Evolutionary conservation across 2,329 filamentous ascomycete species (phyloP), one percentile per base, ranked within the genome.

Genomic region (Aspergillus pseudonomiae): DNA sequence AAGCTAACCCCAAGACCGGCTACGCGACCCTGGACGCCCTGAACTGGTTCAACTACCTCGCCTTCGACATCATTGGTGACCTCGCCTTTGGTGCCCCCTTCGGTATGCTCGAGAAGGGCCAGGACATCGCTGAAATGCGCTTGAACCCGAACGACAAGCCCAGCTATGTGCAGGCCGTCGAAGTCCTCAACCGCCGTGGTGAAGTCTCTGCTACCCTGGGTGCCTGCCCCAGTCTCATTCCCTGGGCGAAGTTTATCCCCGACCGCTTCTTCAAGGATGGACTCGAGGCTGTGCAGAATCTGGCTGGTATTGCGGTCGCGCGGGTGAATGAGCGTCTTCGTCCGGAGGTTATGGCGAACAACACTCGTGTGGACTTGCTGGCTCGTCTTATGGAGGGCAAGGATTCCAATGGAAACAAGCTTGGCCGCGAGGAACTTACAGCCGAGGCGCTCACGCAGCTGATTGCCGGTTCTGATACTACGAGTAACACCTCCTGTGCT

Each of bases 401-500:
- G 62, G 92, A 97, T 75, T 90, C 92, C 65, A 90, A 87, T 28
- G 93, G 93, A 61, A 82, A 91, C 63, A 89, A 88, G 12, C 85
- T 97, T 0, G 89, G 91, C 5, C 86, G 91, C 30, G 86, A 91
- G 69, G 93, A 97, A 75, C 83, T 97, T 59, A 96, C 92, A 0
- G 93, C 93, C 41, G 94, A 97, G 80, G 93, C 93, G 0, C 82
- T 96, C 30, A 97, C 93, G 0, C 93, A 97, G 77, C 85, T 97
- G 48, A 96, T 91, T 70, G 88, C 89, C 34, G 89, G 89, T 72
- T 87, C 86, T 24, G 89, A 91, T 66, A 81, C 83, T 3, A 89
- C 91, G 19, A 87, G 83, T 67, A 92, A 89, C 76, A 92, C 93
- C 0, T 90, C 90, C 2, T 96, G 93, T 73, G 93, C 93, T 0